These are phyloP conservation scores for Hygrophorus pudorinus DNA, from an alignment of 768 basidiomycete species.

Conservation along the genomic window DNA sequence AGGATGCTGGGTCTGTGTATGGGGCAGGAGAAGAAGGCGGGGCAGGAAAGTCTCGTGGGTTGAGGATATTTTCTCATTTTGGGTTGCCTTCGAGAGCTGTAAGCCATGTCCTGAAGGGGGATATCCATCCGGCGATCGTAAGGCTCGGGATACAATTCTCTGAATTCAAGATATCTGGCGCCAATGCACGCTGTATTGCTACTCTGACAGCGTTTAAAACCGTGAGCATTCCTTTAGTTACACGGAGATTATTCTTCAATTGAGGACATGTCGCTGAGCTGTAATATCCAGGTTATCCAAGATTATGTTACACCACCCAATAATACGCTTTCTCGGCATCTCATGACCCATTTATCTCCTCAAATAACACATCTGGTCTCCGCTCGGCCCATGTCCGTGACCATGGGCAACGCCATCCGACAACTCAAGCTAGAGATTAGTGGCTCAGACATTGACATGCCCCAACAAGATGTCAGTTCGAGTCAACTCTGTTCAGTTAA, in stretches of 20 bases:
- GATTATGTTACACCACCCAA: conserved; percentile 82
- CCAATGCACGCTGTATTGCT: conserved; percentile 92
- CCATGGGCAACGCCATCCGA: conserved; percentile 91
- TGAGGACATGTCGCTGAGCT: neutral
- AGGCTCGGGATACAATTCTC: conserved; percentile 85
- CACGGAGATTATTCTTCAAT: conserved; percentile 8
- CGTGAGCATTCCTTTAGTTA: conserved; percentile 34
- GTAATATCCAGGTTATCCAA: conserved; percentile 62
- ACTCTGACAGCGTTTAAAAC: conserved; percentile 87
- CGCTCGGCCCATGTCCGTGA: conserved; percentile 83
- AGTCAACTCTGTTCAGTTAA: neutral
- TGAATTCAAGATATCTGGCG: conserved; percentile 86
- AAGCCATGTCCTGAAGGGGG: conserved; percentile 54
- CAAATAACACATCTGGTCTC: conserved; percentile 87
- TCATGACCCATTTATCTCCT: conserved; percentile 85
- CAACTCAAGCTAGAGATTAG: conserved; percentile 95
- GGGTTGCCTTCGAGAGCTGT: conserved; percentile 52
- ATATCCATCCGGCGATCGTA: conserved; percentile 85
- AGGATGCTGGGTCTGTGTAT: conserved; percentile 15
- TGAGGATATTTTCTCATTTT: conserved; percentile 83
- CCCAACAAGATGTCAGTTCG: conserved; percentile 78
- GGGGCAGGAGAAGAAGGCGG: neutral
- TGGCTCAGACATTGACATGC: conserved; percentile 81
- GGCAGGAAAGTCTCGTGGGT: conserved; percentile 44
- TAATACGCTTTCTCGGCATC: conserved; percentile 80